phyloP scores from a whole-genome alignment of 2,329 filamentous ascomycete species.

The Nannizziopsis barbatae region DNA sequence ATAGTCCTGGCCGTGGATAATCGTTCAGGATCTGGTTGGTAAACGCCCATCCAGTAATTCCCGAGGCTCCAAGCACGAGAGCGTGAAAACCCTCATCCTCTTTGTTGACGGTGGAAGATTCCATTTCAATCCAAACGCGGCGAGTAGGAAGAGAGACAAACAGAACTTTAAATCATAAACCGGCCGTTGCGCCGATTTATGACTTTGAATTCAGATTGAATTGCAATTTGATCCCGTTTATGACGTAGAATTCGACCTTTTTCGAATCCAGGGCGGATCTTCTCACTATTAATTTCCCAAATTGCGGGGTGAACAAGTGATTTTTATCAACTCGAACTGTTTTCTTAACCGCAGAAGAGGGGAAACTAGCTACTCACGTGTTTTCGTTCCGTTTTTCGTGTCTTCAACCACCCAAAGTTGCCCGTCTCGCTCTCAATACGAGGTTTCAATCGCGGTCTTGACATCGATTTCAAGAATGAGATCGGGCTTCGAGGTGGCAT shows the following conservation, averaged over 20 bases:
- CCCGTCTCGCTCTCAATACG: not conserved
- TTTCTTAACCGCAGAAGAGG: too few species aligned
- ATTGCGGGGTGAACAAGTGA: too few species aligned
- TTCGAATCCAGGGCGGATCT: too few species aligned
- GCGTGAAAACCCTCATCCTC: constrained; percentile 20
- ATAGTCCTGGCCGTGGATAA: constrained; percentile 28
- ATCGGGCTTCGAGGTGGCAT: not conserved
- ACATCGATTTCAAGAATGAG: not conserved
- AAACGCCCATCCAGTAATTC: constrained; percentile 36
- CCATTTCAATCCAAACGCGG: not conserved
- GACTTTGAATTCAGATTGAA: too few species aligned
- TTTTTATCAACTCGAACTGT: too few species aligned
- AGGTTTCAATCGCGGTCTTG: not conserved
- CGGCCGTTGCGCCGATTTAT: too few species aligned
- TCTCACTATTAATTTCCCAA: too few species aligned
- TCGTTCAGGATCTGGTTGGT: constrained; percentile 30
- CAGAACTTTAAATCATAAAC: too few species aligned
- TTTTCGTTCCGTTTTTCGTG: not conserved
- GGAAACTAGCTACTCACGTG: not conserved
- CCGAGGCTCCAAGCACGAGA: constrained; percentile 34
- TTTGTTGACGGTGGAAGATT: not conserved
- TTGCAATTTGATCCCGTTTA: too few species aligned
- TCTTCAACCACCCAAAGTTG: not conserved
- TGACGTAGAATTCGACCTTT: too few species aligned
- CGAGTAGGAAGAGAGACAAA: too few species aligned